These are phyloP conservation scores for Amaranthus palmeri DNA, from an alignment of 148 eudicot genomes.

Conservation along the genomic window DNA sequence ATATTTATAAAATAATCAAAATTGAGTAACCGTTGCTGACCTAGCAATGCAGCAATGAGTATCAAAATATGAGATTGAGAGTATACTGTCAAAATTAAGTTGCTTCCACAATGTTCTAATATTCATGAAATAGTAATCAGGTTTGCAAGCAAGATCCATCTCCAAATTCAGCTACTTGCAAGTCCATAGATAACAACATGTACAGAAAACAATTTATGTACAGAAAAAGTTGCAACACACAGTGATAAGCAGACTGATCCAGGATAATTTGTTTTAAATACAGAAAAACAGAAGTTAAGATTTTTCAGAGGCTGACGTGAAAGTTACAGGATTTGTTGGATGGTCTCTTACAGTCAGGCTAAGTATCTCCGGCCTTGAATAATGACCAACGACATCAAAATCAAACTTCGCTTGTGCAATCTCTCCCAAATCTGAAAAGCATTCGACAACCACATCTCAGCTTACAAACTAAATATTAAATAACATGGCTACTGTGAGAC, in stretches of 20 bases:
- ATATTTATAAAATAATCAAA: too few species aligned
- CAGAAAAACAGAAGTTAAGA: slow-evolving; percentile 24
- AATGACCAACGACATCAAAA: slow-evolving; percentile 93
- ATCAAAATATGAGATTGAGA: too few species aligned
- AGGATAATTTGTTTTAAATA: slow-evolving; percentile 11
- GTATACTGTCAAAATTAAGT: too few species aligned
- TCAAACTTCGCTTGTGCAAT: slow-evolving; percentile 79
- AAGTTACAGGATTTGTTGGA: slow-evolving; percentile 65
- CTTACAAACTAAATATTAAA: neutral
- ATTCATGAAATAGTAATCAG: too few species aligned
- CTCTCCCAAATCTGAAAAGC: slow-evolving; percentile 72
- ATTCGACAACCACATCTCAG: slow-evolving; percentile 20
- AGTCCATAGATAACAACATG: too few species aligned
- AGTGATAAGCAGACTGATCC: slow-evolving; percentile 2
- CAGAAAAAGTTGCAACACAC: slow-evolving; percentile 2
- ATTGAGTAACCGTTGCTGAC: too few species aligned
- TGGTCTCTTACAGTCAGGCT: slow-evolving; percentile 75
- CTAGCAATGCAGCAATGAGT: too few species aligned
- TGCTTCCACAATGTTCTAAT: too few species aligned
- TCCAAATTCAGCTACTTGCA: too few species aligned
- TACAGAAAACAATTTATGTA: neutral
- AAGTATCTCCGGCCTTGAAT: slow-evolving; percentile 77
- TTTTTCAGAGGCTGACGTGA: slow-evolving; percentile 53
- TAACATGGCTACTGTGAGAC: too few species aligned
- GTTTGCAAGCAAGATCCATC: too few species aligned